Evolutionary conservation across 768 basidiomycete genomes (phyloP).

Genomic region (Termitomyces sp.): DNA sequence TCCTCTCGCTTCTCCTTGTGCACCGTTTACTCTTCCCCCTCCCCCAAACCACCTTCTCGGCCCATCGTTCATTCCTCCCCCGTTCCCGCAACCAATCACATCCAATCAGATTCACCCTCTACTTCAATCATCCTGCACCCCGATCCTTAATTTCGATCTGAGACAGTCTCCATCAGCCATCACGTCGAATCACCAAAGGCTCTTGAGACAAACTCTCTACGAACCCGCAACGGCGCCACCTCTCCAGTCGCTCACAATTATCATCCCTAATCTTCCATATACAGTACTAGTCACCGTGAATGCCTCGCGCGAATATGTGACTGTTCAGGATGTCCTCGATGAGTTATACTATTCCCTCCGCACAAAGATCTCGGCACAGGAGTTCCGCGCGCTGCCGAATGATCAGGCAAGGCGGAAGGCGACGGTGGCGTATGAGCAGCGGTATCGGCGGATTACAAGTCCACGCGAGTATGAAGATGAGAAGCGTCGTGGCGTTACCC

Average conservation of each 20-base stretch:
- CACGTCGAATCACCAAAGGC: conserved; percentile 20
- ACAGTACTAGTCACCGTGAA: conserved; percentile 32
- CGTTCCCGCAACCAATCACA: not conserved
- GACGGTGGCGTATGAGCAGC: conserved; percentile 44
- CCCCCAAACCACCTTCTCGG: conserved; percentile 7
- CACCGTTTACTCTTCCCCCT: conserved; percentile 15
- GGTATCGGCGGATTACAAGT: conserved; percentile 39
- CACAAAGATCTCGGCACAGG: conserved; percentile 36
- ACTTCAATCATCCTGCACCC: conserved; percentile 21
- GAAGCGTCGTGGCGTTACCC: conserved; percentile 49
- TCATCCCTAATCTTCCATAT: conserved; percentile 33
- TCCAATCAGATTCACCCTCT: conserved; percentile 24
- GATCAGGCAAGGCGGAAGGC: conserved; percentile 36
- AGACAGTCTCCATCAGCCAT: conserved; percentile 28
- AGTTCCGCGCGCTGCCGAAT: conserved; percentile 41
- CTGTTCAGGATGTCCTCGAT: conserved; percentile 38
- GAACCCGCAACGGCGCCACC: conserved; percentile 36
- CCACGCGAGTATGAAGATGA: conserved; percentile 41
- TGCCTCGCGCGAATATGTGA: conserved; percentile 27
- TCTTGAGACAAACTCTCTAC: conserved; percentile 25
- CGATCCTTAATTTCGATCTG: conserved; percentile 31
- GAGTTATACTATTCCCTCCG: conserved; percentile 39
- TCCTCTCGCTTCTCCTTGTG: conserved; percentile 12
- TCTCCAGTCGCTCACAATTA: conserved; percentile 26
- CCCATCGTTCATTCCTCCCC: not conserved